Evolutionary conservation across 2,329 filamentous ascomycete genomes (phyloP).

Genomic region (Aureobasidium subglaciale): DNA sequence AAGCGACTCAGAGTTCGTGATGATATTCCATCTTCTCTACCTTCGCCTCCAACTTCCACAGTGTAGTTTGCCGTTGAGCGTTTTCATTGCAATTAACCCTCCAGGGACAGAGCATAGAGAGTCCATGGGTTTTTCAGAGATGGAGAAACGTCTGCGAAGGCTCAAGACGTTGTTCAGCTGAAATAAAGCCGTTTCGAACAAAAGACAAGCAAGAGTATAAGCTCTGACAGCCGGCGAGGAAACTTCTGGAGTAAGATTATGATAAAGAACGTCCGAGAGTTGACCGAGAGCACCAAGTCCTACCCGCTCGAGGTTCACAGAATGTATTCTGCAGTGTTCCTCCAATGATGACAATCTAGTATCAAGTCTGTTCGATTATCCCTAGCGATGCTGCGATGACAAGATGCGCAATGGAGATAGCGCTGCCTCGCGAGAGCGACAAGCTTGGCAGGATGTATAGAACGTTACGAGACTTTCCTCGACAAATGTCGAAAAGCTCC

Average conservation of each 20-base stretch:
- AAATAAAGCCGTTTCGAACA: not conserved
- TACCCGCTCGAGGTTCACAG: too few species aligned
- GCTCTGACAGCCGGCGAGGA: not conserved
- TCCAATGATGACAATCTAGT: too few species aligned
- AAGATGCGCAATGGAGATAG: too few species aligned
- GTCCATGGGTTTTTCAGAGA: not conserved
- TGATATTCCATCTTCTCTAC: not conserved
- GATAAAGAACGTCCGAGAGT: not conserved
- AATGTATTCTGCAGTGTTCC: too few species aligned
- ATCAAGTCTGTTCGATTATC: too few species aligned
- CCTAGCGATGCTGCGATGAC: too few species aligned
- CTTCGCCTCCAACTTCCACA: conserved; percentile 7
- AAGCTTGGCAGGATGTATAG: not conserved
- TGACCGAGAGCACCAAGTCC: too few species aligned
- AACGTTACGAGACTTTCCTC: too few species aligned
- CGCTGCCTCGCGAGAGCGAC: too few species aligned
- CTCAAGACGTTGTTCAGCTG: not conserved
- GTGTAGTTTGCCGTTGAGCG: not conserved
- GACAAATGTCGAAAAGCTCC: too few species aligned
- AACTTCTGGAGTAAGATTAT: too few species aligned
- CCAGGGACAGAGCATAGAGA: not conserved
- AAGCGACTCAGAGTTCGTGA: not conserved
- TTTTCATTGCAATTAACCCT: not conserved
- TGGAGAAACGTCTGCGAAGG: too few species aligned
- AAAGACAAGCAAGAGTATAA: not conserved